These are phyloP conservation scores for Erigeron canadensis DNA, from an alignment of 129 eudicot genomes.

Conservation along the genomic window DNA sequence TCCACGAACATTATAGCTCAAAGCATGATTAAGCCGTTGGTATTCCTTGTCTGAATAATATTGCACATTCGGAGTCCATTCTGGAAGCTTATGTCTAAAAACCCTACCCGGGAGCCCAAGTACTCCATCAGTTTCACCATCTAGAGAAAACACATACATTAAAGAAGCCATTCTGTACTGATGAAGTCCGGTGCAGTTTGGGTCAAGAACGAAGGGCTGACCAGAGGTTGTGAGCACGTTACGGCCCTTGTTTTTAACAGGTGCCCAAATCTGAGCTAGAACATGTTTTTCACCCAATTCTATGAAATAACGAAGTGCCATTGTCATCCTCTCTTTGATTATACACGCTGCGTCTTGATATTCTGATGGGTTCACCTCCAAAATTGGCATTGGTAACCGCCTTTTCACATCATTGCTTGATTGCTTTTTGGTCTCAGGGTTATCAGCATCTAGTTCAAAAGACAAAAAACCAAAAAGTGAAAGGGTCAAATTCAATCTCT, in stretches of 20 bases:
- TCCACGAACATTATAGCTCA: constrained; percentile 80
- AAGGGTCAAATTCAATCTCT: neutral
- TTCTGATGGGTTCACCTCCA: constrained; percentile 48
- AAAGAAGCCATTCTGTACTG: constrained; percentile 84
- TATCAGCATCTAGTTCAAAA: constrained; percentile 33
- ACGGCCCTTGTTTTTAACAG: constrained; percentile 63
- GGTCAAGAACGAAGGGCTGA: constrained; percentile 95
- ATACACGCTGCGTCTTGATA: constrained; percentile 52
- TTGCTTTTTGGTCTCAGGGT: constrained; percentile 43
- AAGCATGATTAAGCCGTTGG: constrained; percentile 75
- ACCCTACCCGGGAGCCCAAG: constrained; percentile 96
- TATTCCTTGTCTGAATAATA: constrained; percentile 88
- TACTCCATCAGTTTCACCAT: constrained; percentile 62
- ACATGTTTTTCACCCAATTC: constrained; percentile 79
- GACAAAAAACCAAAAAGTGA: neutral
- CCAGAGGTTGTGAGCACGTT: constrained; percentile 84
- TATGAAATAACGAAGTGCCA: constrained; percentile 88
- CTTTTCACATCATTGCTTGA: constrained; percentile 42
- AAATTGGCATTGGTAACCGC: constrained; percentile 46
- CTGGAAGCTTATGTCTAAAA: constrained; percentile 78
- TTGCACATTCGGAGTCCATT: constrained; percentile 99
- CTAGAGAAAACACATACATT: constrained; percentile 70
- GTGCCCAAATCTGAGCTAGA: constrained; percentile 94
- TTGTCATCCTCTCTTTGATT: constrained; percentile 94
- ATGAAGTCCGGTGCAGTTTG: constrained; percentile 77